phyloP scores from a whole-genome alignment of 2,329 filamentous ascomycete genomes.

The Aspergillus brasiliensis region DNA sequence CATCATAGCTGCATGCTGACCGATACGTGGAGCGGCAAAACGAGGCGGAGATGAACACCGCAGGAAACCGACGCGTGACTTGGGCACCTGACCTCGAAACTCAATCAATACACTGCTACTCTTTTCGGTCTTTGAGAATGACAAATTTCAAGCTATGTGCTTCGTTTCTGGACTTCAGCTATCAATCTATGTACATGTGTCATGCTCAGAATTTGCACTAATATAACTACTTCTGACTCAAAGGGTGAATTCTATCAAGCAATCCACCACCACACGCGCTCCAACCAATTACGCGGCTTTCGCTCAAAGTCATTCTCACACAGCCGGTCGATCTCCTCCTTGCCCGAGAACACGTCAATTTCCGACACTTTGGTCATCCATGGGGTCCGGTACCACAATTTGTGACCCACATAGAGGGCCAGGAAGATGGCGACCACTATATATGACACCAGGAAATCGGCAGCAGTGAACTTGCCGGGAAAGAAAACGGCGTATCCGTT shows the following conservation, averaged over 20 bases:
- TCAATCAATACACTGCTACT: neutral
- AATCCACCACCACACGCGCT: conserved; percentile 52
- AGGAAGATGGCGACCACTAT: conserved; percentile 57
- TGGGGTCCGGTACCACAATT: conserved; percentile 35
- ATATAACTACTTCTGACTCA: neutral
- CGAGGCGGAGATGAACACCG: neutral
- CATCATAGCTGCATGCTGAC: neutral
- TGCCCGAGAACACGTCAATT: conserved; percentile 50
- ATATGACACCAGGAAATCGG: conserved; percentile 57
- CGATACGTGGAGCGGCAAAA: neutral
- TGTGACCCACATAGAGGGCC: conserved; percentile 42
- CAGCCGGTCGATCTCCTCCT: conserved; percentile 49
- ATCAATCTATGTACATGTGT: neutral
- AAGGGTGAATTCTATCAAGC: conserved; percentile 19
- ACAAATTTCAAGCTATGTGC: neutral
- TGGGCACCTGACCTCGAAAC: neutral
- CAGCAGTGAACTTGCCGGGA: conserved; percentile 47
- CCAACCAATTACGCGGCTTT: conserved; percentile 44
- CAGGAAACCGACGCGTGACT: neutral
- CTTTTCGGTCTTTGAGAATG: neutral
- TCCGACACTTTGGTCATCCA: conserved; percentile 38
- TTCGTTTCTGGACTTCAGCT: neutral
- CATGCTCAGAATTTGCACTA: neutral
- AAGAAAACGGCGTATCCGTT: conserved; percentile 60
- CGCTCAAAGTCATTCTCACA: conserved; percentile 45